These are phyloP conservation scores for Parsonsia alboflavescens DNA, from an alignment of 257 asterid species.

Conservation along the genomic window DNA sequence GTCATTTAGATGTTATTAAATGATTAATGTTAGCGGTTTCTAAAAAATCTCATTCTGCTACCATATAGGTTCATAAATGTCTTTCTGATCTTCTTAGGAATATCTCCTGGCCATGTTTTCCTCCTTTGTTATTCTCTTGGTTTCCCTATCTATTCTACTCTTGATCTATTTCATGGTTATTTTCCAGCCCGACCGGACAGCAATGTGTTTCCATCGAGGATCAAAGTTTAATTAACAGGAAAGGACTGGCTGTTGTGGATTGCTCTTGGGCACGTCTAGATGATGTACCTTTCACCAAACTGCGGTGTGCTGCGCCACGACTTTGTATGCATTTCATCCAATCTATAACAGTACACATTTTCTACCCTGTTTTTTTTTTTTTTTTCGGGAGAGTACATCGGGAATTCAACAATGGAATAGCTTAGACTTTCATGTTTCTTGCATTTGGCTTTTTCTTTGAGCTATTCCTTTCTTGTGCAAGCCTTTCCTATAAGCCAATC, in stretches of 20 bases:
- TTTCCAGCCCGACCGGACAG: slow-evolving; percentile 77
- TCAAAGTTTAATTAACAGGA: slow-evolving; percentile 55
- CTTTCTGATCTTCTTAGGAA: neutral
- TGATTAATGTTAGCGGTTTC: too few species aligned
- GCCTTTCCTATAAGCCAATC: neutral
- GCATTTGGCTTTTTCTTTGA: neutral
- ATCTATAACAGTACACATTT: neutral
- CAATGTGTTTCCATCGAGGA: slow-evolving; percentile 93
- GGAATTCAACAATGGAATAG: neutral
- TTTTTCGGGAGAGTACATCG: neutral
- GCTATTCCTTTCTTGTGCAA: neutral
- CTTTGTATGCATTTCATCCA: slow-evolving; percentile 53
- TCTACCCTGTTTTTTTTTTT: neutral
- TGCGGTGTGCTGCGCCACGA: slow-evolving; percentile 94
- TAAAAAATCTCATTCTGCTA: neutral
- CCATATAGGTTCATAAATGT: neutral
- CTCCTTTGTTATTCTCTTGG: neutral
- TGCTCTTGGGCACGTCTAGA: slow-evolving; percentile 98
- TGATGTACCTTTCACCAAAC: slow-evolving; percentile 93
- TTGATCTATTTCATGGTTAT: neutral
- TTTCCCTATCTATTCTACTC: neutral
- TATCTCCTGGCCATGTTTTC: neutral
- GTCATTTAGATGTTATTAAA: neutral
- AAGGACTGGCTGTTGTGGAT: slow-evolving; percentile 93
- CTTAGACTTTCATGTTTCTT: neutral